Percentiles rank a stretch among this genome's conserved stretches.
phyloP scores from a whole-genome alignment of 768 basidiomycete species.

The Hydnomerulius pinastri region DNA sequence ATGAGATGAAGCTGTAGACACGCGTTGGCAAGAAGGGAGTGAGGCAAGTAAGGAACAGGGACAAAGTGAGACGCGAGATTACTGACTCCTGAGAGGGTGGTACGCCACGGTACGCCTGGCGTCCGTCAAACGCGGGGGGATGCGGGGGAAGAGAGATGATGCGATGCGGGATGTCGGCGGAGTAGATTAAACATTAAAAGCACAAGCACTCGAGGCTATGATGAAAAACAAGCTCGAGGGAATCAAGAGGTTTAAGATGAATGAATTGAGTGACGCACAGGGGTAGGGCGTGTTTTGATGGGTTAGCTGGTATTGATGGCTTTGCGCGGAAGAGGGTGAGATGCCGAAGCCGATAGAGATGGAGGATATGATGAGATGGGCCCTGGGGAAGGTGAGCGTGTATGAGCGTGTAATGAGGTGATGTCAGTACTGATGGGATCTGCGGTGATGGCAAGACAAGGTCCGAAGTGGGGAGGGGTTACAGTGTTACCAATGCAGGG shows the following conservation, averaged over 20 bases:
- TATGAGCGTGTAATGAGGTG: slow-evolving; percentile 1
- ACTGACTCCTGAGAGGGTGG: not conserved
- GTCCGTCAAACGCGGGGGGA: not conserved
- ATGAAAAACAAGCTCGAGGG: not conserved
- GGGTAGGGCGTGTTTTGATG: not conserved
- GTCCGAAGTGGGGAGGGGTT: not conserved
- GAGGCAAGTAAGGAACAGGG: no score
- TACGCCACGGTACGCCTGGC: not conserved
- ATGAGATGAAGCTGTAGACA: not conserved
- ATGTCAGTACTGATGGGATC: slow-evolving; percentile 24
- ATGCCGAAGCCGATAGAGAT: slow-evolving; percentile 1
- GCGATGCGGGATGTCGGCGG: not conserved
- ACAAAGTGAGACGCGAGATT: not conserved
- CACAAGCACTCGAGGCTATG: not conserved
- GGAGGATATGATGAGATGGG: slow-evolving; percentile 2
- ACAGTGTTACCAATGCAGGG: not conserved
- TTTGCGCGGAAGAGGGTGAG: not conserved
- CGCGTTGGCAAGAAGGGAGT: not conserved
- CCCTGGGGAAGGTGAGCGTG: not conserved
- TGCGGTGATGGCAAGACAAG: slow-evolving; percentile 16
- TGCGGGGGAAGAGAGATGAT: not conserved
- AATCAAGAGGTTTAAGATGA: not conserved
- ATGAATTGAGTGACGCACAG: not conserved
- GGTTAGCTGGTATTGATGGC: not conserved
- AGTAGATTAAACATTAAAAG: not conserved